These are phyloP conservation scores for Sapria himalayana DNA, from an alignment of 345 rosid genomes.

Conservation along the genomic window DNA sequence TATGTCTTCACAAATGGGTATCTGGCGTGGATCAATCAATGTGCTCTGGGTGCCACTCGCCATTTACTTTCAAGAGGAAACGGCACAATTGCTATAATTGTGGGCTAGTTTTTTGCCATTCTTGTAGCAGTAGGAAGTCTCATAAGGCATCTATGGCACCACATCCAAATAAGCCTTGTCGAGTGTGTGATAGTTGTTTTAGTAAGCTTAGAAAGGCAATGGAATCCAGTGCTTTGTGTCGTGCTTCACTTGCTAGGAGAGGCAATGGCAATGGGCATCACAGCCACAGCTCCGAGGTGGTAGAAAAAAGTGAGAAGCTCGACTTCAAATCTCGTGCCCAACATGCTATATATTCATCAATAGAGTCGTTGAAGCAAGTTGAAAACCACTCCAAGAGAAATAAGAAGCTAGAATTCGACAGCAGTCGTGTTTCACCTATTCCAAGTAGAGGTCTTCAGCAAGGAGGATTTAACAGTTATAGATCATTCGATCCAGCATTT, in stretches of 20 bases:
- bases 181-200: slow-evolving; percentile 84
- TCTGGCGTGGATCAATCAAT: slow-evolving; percentile 90
- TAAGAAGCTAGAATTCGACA: slow-evolving; percentile 74
- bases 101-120: slow-evolving; percentile 87
- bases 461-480: slow-evolving; percentile 58
- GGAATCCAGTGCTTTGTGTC: slow-evolving; percentile 45
- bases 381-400: slow-evolving; percentile 53
- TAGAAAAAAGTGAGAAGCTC: slow-evolving; percentile 65
- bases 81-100: slow-evolving; percentile 68
- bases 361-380: slow-evolving; percentile 67
- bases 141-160: slow-evolving; percentile 96
- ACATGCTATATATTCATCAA: slow-evolving; percentile 63
- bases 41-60: slow-evolving; percentile 95
- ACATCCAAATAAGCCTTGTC: slow-evolving; percentile 73
- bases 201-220: slow-evolving; percentile 54
- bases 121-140: slow-evolving; percentile 79
- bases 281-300: slow-evolving; percentile 21
- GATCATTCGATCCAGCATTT: slow-evolving; percentile 68
- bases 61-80: slow-evolving; percentile 73
- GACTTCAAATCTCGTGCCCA: slow-evolving; percentile 61
- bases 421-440: slow-evolving; percentile 92
- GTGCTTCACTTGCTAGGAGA: slow-evolving; percentile 54
- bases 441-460: slow-evolving; percentile 79
- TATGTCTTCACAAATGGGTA: slow-evolving; percentile 94
- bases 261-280: slow-evolving; percentile 50